These are phyloP conservation scores for Rhodotorula sp. DNA, from an alignment of 1,284 basidiomycete genomes.

Conservation along the genomic window DNA sequence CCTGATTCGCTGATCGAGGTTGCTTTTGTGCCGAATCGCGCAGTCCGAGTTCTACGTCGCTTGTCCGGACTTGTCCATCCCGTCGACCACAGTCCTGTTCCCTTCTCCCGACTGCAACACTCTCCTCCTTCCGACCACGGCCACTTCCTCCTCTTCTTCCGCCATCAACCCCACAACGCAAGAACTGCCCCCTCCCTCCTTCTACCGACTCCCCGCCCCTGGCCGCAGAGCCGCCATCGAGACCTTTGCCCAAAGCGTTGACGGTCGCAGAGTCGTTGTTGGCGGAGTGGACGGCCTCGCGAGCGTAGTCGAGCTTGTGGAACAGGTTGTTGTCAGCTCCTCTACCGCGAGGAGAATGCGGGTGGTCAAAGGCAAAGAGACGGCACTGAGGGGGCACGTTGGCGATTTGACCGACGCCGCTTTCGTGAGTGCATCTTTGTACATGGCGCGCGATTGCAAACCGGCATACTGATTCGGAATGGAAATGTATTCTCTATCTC, in stretches of 20 bases:
- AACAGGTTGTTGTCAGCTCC: conserved; percentile 2
- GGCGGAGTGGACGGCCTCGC: conserved; percentile 51
- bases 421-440: conserved; percentile 41
- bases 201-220: background rate
- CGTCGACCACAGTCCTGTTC: conserved; percentile 19
- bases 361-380: conserved; percentile 15
- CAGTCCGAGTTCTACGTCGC: conserved; percentile 13
- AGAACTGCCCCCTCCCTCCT: conserved; percentile 12
- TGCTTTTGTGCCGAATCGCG: background rate
- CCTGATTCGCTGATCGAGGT: too few species aligned
- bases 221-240: conserved; percentile 43
- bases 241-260: conserved; percentile 46
- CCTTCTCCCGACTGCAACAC: conserved; percentile 13
- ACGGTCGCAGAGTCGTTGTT: conserved; percentile 46
- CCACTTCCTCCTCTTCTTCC: background rate
- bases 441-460: conserved; percentile 40
- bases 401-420: conserved; percentile 51
- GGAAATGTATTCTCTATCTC: conserved; percentile 37
- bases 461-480: background rate
- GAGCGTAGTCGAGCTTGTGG: conserved; percentile 44
- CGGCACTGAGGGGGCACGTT: conserved; percentile 51
- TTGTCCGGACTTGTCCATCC: conserved; percentile 20
- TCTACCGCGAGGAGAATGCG: conserved; percentile 15
- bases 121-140: background rate
- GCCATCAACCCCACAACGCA: conserved; percentile 1